A percentile compares a stretch with the other conserved stretches of the same genome.
Conservation (phyloP, 2,329 filamentous ascomycete genomes). For the Chalara sp. region DNA sequence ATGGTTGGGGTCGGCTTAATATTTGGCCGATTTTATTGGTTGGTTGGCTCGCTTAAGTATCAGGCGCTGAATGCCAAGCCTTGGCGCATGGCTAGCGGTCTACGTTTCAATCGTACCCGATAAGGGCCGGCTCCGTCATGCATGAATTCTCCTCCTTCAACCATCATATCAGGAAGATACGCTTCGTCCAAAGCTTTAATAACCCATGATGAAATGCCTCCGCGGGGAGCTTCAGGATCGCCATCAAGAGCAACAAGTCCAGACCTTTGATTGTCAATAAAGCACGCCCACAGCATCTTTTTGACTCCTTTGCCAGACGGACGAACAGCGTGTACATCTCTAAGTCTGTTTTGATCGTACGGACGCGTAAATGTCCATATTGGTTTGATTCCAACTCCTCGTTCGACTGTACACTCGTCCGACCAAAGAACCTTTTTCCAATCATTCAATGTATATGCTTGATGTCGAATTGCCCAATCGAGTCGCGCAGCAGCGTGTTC, state of each 20-base stretch:
- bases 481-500: background rate
- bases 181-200: background rate
- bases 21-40: no score
- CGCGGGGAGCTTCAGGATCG: background rate
- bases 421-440: conserved; percentile 3
- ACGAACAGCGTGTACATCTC: background rate
- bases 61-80: no score
- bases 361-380: background rate
- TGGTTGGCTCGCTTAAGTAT: no score
- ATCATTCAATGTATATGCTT: conserved; percentile 1
- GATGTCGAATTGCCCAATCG: conserved; percentile 1
- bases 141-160: background rate
- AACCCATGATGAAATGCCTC: background rate
- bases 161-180: background rate
- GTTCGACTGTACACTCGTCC: conserved; percentile 4
- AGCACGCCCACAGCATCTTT: background rate
- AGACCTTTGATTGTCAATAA: background rate
- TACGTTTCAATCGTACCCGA: no score
- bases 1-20: no score
- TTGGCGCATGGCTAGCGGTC: no score
- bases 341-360: background rate
- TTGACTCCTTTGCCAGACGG: background rate
- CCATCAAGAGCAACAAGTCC: background rate
- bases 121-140: no score
- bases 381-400: background rate